These are phyloP conservation scores for Nemania abortiva DNA, from an alignment of 2,329 filamentous ascomycete species.

Conservation along the genomic window DNA sequence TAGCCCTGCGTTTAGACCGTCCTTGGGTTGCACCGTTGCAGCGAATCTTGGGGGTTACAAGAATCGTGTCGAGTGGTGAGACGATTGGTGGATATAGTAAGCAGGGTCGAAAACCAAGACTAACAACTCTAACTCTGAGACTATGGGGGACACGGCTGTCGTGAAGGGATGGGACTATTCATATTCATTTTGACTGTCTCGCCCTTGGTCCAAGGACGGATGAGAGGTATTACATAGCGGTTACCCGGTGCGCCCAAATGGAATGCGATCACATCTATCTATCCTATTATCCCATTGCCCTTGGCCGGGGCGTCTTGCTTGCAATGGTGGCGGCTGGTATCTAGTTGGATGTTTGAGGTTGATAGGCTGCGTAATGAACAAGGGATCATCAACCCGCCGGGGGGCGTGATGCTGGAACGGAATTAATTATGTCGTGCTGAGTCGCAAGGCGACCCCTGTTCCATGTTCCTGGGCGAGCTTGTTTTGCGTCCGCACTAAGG, in stretches of 20 bases:
- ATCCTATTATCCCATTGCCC: neutral
- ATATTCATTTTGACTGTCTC: constrained; percentile 22
- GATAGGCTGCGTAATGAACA: constrained; percentile 56
- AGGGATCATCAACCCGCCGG: constrained; percentile 60
- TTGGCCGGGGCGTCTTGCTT: constrained; percentile 17
- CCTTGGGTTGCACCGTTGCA: constrained; percentile 34
- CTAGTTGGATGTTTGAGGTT: constrained; percentile 62
- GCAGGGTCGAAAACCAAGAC: constrained; percentile 13
- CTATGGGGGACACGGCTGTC: neutral
- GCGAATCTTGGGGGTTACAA: constrained; percentile 17
- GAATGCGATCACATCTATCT: neutral
- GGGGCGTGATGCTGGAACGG: constrained; percentile 50
- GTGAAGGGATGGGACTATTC: constrained; percentile 14
- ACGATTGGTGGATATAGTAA: constrained; percentile 24
- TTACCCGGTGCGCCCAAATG: neutral
- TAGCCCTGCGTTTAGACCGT: constrained; percentile 30
- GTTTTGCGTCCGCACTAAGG: constrained; percentile 36
- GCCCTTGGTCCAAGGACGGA: constrained; percentile 15
- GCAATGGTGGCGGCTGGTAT: constrained; percentile 28
- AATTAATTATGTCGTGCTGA: constrained; percentile 38
- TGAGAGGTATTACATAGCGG: constrained; percentile 9
- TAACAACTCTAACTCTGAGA: constrained; percentile 3
- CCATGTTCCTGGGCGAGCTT: constrained; percentile 42
- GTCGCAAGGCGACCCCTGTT: constrained; percentile 44
- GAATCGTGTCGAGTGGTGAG: constrained; percentile 28